Evolutionary conservation across 495 filamentous ascomycete genomes (phyloP), one percentile per base, ranked within the genome.

Genomic region (Aspergillus homomorphus): DNA sequence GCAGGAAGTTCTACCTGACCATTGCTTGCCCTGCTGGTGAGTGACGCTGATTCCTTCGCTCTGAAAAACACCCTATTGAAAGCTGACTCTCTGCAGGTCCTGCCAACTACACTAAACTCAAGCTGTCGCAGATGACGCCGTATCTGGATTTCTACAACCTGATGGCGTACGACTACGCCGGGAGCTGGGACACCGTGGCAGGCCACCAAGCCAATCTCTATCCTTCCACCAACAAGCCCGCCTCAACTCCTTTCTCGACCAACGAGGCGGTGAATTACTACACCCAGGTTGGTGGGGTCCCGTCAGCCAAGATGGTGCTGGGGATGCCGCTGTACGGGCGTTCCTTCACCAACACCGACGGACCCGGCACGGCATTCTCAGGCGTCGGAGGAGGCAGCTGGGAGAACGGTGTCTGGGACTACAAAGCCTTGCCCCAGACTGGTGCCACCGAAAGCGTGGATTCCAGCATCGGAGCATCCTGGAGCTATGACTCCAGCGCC

Each of bases 291-390:
- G 68, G 75, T 3, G 88, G 86, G 4, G 83, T 96, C 6, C 73
- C 82, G 0, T 62, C 85, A 0, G 61, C 69, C 22, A 96, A 95
- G 73, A 86, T 98, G 24, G 80, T 95, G 21, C 73, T 96, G 20
- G 92, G 93, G 22, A 83, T 96, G 78, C 92, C 92, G 1, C 77
- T 98, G 7, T 96, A 96, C 67, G 93, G 93, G 18, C 89, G 91
- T 22, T 81, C 89, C 14, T 98, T 96, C 64, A 72, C 80, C 56
- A 76, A 82, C 51, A 96, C 92, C 8, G 71, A 80, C 21, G 91
- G 93, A 0, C 82, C 87, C 0, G 92, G 92, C 0, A 67, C 80
- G 24, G 75, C 83, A 7, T 98, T 81, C 74, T 79, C 69, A 33
- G 89, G 91, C 18, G 76, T 87, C 26, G 92, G 92, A 1, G 69